A percentile compares a stretch with the other conserved stretches of the same genome.
These are phyloP conservation scores for Paxillus rubicundulus DNA, from an alignment of 768 basidiomycete species.

Conservation along the genomic window DNA sequence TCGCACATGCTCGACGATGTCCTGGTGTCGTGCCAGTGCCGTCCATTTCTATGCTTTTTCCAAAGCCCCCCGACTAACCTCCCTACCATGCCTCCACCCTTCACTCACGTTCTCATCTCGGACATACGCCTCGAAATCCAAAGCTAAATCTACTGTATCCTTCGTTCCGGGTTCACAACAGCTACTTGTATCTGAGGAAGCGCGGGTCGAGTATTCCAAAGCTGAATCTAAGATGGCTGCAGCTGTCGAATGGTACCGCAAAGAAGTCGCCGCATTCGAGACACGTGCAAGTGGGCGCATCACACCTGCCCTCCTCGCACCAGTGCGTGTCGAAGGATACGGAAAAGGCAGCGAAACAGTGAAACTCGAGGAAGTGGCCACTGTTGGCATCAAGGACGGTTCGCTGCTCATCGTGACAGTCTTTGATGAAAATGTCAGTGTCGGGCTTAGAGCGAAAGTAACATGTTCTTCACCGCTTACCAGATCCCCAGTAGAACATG, in stretches of 20 bases:
- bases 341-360: conserved; percentile 35
- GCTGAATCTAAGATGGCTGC: conserved; percentile 61
- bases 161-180: conserved; percentile 70
- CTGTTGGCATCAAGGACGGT: conserved; percentile 79
- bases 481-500: conserved; percentile 53
- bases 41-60: neutral
- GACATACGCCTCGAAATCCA: conserved; percentile 29
- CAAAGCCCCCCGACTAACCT: neutral
- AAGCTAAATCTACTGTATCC: conserved; percentile 49
- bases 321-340: conserved; percentile 59
- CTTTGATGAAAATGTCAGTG: conserved; percentile 73
- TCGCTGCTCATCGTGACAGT: conserved; percentile 69
- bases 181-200: conserved; percentile 50
- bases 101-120: conserved; percentile 7
- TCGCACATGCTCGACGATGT: neutral
- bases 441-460: neutral
- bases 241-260: conserved; percentile 70
- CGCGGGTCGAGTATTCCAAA: conserved; percentile 60
- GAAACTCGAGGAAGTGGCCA: conserved; percentile 69
- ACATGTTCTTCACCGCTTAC: conserved; percentile 10
- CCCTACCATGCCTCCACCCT: neutral
- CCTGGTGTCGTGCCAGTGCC: neutral
- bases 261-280: conserved; percentile 71
- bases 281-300: conserved; percentile 74
- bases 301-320: conserved; percentile 66